phyloP scores from a whole-genome alignment of 345 rosid species.

The Lepidium sativum region DNA sequence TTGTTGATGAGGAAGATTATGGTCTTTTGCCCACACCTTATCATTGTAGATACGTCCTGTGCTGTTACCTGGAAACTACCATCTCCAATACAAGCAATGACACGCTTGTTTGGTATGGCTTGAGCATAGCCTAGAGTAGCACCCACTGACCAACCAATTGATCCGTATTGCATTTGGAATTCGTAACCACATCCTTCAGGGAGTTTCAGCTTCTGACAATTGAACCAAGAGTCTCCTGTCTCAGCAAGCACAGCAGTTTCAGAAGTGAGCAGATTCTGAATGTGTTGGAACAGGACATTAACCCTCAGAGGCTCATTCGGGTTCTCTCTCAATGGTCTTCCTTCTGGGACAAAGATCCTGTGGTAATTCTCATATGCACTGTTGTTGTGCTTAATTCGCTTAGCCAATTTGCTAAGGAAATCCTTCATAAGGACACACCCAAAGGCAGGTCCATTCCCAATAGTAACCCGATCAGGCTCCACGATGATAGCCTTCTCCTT shows the following conservation, averaged over 20 bases:
- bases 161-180: slow-evolving; percentile 54
- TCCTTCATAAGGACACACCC: slow-evolving; percentile 49
- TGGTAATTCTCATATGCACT: slow-evolving; percentile 42
- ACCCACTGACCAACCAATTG: slow-evolving; percentile 62
- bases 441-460: slow-evolving; percentile 47
- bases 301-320: slow-evolving; percentile 40
- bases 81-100: slow-evolving; percentile 54
- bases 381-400: slow-evolving; percentile 34
- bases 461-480: slow-evolving; percentile 48
- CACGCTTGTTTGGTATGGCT: slow-evolving; percentile 40
- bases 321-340: slow-evolving; percentile 30
- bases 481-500: slow-evolving; percentile 47
- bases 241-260: slow-evolving; percentile 50
- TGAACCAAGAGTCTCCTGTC: slow-evolving; percentile 58
- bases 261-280: slow-evolving; percentile 39
- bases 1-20: slow-evolving; percentile 62
- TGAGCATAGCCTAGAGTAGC: slow-evolving; percentile 61
- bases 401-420: slow-evolving; percentile 37
- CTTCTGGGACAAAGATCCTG: slow-evolving; percentile 43
- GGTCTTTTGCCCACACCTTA: slow-evolving; percentile 41
- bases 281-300: slow-evolving; percentile 42
- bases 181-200: slow-evolving; percentile 52
- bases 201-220: slow-evolving; percentile 56
- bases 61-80: slow-evolving; percentile 69
- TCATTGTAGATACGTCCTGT: slow-evolving; percentile 63